Evolutionary conservation across 2,329 filamentous ascomycete genomes (phyloP).

Genomic region (Aspergillus eucalypticola): DNA sequence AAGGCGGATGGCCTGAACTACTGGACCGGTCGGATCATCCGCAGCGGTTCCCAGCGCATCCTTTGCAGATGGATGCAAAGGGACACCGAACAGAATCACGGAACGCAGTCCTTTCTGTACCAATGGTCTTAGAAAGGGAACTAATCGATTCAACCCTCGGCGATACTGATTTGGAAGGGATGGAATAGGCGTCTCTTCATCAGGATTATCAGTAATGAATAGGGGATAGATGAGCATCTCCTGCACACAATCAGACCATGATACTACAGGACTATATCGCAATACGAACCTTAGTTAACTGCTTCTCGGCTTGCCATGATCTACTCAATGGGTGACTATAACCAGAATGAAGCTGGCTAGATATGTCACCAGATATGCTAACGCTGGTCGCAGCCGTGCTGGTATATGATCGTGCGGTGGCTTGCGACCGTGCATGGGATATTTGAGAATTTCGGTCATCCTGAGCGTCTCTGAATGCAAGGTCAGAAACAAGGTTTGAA

Average conservation of each 20-base stretch:
- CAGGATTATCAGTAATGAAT: constrained; percentile 91
- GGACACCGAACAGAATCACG: constrained; percentile 95
- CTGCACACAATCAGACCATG: constrained; percentile 47
- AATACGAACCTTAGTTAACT: constrained; percentile 73
- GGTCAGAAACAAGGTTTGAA: constrained; percentile 52
- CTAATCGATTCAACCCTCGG: constrained; percentile 80
- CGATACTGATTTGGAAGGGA: constrained; percentile 89
- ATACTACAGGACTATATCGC: neutral
- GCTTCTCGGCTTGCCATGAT: constrained; percentile 80
- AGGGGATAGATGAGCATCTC: constrained; percentile 98
- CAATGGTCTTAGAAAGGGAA: constrained; percentile 81
- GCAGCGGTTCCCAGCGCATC: constrained; percentile 89
- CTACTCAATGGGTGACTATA: constrained; percentile 78
- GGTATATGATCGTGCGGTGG: constrained; percentile 45
- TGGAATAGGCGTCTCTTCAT: constrained; percentile 87
- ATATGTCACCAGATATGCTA: constrained; percentile 65
- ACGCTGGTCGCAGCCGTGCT: constrained; percentile 53
- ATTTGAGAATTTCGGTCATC: constrained; percentile 47
- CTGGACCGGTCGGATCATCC: constrained; percentile 89
- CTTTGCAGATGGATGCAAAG: constrained; percentile 76
- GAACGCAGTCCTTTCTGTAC: constrained; percentile 87
- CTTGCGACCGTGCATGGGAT: constrained; percentile 42
- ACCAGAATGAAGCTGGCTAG: constrained; percentile 78
- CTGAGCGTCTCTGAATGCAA: constrained; percentile 48
- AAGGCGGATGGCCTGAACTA: constrained; percentile 82